A percentile compares a stretch with the other conserved stretches of the same genome.
Evolutionary conservation across 257 asterid genomes (phyloP).

Genomic region (Solanum sparsipilum): DNA sequence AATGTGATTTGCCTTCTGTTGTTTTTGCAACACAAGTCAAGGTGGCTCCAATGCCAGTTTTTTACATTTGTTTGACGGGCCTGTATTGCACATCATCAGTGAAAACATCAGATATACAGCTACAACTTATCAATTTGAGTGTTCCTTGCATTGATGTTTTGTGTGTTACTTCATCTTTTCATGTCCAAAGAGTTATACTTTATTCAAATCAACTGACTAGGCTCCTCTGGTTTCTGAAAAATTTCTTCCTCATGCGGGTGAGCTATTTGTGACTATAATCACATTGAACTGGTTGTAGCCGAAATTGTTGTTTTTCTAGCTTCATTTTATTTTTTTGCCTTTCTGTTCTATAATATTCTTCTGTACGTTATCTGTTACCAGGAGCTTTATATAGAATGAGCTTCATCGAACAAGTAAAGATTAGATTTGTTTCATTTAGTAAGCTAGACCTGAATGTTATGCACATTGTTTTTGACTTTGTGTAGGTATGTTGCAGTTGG

Average conservation of each 20-base stretch:
- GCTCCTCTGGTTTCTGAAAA: background rate
- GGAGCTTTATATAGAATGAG: background rate
- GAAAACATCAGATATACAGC: background rate
- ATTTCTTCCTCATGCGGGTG: background rate
- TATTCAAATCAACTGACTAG: background rate
- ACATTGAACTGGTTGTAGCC: background rate
- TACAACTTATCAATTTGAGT: background rate
- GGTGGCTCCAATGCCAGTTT: background rate
- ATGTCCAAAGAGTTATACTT: background rate
- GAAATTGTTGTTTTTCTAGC: background rate
- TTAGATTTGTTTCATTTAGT: background rate
- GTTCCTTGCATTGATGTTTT: background rate
- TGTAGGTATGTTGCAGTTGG: slow-evolving; percentile 60
- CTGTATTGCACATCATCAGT: background rate
- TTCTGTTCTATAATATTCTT: background rate
- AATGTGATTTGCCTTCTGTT: background rate
- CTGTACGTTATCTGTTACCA: background rate
- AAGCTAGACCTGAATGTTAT: background rate
- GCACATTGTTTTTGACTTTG: background rate
- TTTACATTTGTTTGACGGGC: background rate
- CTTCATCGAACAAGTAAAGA: background rate
- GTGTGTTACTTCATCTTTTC: background rate
- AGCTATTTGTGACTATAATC: background rate
- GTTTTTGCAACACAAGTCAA: background rate
- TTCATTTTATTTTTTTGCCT: background rate